These are phyloP conservation scores for Eremochloa ophiuroides DNA, from an alignment of 176 grass and related monocot genomes.

Conservation along the genomic window DNA sequence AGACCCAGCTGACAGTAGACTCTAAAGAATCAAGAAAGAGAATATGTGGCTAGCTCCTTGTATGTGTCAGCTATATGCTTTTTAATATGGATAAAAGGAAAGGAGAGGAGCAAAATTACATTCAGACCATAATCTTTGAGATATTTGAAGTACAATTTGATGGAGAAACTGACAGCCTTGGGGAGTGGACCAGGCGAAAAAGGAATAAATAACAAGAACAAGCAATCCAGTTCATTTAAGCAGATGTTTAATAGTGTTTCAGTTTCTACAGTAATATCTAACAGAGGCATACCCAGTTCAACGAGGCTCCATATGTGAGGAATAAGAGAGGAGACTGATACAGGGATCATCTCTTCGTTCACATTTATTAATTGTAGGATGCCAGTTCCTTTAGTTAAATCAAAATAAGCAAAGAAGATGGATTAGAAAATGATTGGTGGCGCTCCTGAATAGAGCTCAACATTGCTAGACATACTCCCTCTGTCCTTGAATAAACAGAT, in stretches of 20 bases:
- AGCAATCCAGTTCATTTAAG: not conserved
- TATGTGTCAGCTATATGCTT: not conserved
- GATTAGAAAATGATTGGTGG: not conserved
- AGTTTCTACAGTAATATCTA: not conserved
- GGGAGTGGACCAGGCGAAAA: not conserved
- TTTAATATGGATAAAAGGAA: not conserved
- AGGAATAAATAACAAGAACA: not conserved
- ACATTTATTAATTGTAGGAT: not conserved
- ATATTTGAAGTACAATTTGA: not conserved
- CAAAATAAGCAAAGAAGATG: not conserved
- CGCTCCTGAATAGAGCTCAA: not conserved
- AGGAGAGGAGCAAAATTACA: not conserved
- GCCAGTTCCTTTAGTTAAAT: not conserved
- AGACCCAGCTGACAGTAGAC: too few relatives aligned
- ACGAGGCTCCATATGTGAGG: not conserved
- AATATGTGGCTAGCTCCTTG: not conserved
- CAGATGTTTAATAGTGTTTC: not conserved
- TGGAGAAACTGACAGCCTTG: not conserved
- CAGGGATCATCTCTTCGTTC: not conserved
- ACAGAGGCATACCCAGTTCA: not conserved
- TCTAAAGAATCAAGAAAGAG: not conserved
- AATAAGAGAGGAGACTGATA: not conserved
- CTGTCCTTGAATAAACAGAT: too few relatives aligned
- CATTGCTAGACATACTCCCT: not conserved
- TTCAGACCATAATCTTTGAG: not conserved